phyloP scores from a whole-genome alignment of 164 flowering plant genomes.

The Stephania yunnanensis region DNA sequence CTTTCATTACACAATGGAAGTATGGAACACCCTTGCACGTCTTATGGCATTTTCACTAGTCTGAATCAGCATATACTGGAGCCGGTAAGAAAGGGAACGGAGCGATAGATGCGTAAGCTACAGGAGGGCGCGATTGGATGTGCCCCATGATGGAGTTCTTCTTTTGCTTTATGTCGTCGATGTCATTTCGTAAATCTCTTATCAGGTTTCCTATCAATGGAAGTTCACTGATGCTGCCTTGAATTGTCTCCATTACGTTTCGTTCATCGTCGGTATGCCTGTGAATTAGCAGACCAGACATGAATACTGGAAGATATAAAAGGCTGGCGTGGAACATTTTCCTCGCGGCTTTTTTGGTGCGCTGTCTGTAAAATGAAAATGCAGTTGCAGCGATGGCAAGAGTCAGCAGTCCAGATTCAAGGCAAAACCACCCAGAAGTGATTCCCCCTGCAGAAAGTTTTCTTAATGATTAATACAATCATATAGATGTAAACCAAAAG shows the following conservation, averaged over 20 bases:
- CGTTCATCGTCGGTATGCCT: constrained; percentile 43
- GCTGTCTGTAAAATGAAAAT: constrained; percentile 52
- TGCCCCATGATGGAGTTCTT: neutral
- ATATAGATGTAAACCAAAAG: neutral
- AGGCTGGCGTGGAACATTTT: constrained; percentile 94
- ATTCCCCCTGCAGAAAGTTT: constrained; percentile 62
- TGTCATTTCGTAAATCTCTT: constrained; percentile 16
- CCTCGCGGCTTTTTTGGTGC: constrained; percentile 58
- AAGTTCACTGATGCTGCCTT: constrained; percentile 9
- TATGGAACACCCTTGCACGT: neutral
- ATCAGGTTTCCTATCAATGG: constrained; percentile 12
- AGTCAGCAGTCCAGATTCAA: constrained; percentile 65
- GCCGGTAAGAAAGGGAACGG: constrained; percentile 90
- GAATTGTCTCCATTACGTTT: constrained; percentile 13
- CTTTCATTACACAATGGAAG: neutral
- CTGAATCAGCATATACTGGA: constrained; percentile 37
- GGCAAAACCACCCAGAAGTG: constrained; percentile 79
- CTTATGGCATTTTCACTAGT: constrained; percentile 8
- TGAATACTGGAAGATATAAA: constrained; percentile 81
- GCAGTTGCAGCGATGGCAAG: constrained; percentile 67
- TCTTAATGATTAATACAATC: neutral
- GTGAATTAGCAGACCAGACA: constrained; percentile 82
- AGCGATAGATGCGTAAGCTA: constrained; percentile 79
- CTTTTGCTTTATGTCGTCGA: constrained; percentile 10
- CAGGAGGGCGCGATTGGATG: constrained; percentile 50